phyloP scores from a whole-genome alignment of 495 filamentous ascomycete genomes.

The Pseudevernia furfuracea region DNA sequence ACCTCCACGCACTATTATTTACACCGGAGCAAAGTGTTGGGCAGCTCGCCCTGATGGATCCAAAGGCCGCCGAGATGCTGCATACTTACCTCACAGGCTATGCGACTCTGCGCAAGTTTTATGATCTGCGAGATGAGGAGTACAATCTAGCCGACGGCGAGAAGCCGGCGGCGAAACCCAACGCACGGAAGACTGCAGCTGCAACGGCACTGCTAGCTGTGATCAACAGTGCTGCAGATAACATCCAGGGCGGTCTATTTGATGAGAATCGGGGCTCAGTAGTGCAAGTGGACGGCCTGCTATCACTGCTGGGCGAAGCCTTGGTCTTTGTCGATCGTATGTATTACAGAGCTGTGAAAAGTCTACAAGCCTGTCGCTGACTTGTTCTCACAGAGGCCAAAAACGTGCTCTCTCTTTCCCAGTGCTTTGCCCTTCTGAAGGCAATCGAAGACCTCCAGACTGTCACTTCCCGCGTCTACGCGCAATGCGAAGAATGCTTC shows the following conservation, averaged over 20 bases:
- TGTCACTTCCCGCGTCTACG: conserved; percentile 60
- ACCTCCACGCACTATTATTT: conserved; percentile 56
- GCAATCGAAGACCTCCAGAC: conserved; percentile 78
- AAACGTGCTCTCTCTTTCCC: conserved; percentile 48
- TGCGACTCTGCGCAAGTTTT: conserved; percentile 78
- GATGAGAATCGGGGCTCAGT: conserved; percentile 70
- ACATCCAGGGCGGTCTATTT: conserved; percentile 79
- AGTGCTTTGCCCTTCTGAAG: conserved; percentile 68
- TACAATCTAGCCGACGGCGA: conserved; percentile 35
- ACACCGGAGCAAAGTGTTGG: conserved; percentile 59
- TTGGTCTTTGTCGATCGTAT: conserved; percentile 62
- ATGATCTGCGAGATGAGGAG: conserved; percentile 70
- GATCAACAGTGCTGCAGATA: conserved; percentile 74
- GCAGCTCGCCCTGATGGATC: conserved; percentile 55
- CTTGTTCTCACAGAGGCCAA: conserved; percentile 32
- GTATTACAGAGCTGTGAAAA: conserved; percentile 20
- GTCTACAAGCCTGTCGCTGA: neutral
- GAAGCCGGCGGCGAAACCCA: conserved; percentile 37
- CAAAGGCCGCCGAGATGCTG: conserved; percentile 70
- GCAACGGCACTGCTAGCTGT: conserved; percentile 66
- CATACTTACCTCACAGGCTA: conserved; percentile 84
- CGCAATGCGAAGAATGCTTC: conserved; percentile 64
- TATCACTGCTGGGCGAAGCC: conserved; percentile 78
- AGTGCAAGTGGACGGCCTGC: conserved; percentile 73
- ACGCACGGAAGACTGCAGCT: conserved; percentile 56